Base-by-base conservation (phyloP, 768 basidiomycete genomes). In the Tylopilus cervinicoccineus region DNA sequence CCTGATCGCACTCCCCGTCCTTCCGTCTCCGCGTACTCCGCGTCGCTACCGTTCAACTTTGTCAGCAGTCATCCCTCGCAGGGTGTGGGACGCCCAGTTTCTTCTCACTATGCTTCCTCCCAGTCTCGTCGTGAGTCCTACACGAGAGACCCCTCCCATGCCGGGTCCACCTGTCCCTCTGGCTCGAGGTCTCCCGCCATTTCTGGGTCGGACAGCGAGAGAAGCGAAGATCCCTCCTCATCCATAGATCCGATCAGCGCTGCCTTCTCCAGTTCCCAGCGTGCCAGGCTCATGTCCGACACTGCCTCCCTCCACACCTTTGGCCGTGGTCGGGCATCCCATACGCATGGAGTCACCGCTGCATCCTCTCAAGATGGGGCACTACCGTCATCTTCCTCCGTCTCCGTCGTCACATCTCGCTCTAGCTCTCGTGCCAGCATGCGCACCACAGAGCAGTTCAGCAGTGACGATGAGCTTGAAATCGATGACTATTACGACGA, bases 281-380 rank as follows among this genome's bases (percentile, higher is more conserved):
- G 47, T 66, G 54, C 42, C 52, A 56, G 48, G 27, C 48, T 68
- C 57, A 47, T 63, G 43, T 42, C 68, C 7, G 77, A 80, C 60
- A 67, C 71, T 8, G 70, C 72, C 24, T 80, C 77, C 13, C 72
- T 69, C 48, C 70, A 76, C 54, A 78, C 77, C 1, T 78, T 78
- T 48, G 80, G 75, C 46, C 67, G 61, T 43, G 80, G 75, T 46
- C 67, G 61, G 39, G 74, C 74, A 11, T 73, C 72, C 37, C 54
- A 62, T 47, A 31, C 51, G 29, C 57, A 58, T 50, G 53, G 59
- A 43, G 50, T 50, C 28, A 51, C 24, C 38, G 53, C 54, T 52
- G 53, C 62, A 34, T 27, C 50, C 37, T 59, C 45, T 17, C 64
- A 52, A 43, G 60, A 62, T 57, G 56, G 54, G 37, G 48, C 48